A percentile compares a stretch with the other conserved stretches of the same genome.
Conservation (phyloP, 352 stramenopile species). For the Phytophthora hybrid region DNA sequence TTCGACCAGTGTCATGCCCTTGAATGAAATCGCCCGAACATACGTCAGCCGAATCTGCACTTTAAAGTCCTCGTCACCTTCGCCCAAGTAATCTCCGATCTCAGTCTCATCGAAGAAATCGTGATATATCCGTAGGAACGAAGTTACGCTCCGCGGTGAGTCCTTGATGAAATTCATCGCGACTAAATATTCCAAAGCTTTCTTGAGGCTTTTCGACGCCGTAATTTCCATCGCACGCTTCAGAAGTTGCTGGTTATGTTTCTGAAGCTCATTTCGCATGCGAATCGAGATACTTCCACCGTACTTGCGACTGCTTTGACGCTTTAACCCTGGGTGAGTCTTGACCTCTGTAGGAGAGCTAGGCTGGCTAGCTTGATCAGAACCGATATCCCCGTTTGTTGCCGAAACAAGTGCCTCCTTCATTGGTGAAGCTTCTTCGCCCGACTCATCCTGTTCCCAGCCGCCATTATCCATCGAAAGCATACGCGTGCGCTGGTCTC, state of each 20-base stretch:
- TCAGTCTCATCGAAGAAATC: conserved; percentile 91
- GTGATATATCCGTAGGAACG: conserved; percentile 95
- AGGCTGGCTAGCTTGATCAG: conserved; percentile 24
- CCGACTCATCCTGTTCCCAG: conserved; percentile 83
- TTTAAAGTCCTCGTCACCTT: conserved; percentile 91
- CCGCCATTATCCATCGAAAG: conserved; percentile 87
- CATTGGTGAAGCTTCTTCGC: conserved; percentile 38
- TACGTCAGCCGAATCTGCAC: conserved; percentile 96
- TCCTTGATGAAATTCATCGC: conserved; percentile 90
- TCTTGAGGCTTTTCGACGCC: conserved; percentile 86
- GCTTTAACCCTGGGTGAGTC: conserved; percentile 14
- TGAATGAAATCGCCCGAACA: conserved; percentile 96
- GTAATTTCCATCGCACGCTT: conserved; percentile 86
- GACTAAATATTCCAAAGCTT: conserved; percentile 86
- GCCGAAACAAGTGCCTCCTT: conserved; percentile 15
- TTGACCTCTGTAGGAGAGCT: conserved; percentile 27
- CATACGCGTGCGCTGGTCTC: conserved; percentile 75
- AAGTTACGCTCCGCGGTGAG: conserved; percentile 90
- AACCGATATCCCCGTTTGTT: not conserved
- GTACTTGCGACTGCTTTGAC: conserved; percentile 41
- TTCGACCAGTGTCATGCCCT: conserved; percentile 97
- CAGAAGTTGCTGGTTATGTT: conserved; percentile 81
- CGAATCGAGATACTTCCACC: conserved; percentile 68
- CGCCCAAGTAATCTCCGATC: conserved; percentile 96
- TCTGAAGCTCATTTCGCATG: conserved; percentile 87